Evolutionary conservation across 305 asterid genomes (phyloP).

Genomic region (Ilex paraguariensis): DNA sequence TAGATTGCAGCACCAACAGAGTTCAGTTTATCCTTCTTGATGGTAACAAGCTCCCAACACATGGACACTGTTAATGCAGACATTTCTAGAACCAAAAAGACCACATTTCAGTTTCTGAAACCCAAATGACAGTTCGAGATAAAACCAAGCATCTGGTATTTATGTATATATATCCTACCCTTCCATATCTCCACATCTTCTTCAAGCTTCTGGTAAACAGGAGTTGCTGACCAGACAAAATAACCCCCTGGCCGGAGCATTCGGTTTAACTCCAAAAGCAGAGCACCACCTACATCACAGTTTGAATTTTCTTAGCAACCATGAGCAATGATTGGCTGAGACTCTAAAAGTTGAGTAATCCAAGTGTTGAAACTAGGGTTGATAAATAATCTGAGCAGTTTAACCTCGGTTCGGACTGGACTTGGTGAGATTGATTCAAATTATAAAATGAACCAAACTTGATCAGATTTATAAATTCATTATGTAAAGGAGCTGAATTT

Average conservation of each 20-base stretch:
- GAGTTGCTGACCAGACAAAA: constrained; percentile 93
- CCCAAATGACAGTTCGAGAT: no score
- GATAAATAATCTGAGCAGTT: no score
- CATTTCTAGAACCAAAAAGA: constrained; percentile 46
- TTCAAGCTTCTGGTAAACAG: constrained; percentile 73
- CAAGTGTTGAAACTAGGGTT: neutral
- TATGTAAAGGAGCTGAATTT: no score
- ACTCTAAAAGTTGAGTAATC: neutral
- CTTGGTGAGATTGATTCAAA: no score
- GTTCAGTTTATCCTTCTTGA: constrained; percentile 61
- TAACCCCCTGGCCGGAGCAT: constrained; percentile 88
- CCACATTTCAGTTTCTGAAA: no score
- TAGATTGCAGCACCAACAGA: constrained; percentile 69
- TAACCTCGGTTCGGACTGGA: no score
- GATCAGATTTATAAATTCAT: no score
- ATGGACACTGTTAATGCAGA: constrained; percentile 63
- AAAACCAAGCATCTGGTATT: no score
- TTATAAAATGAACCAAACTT: no score
- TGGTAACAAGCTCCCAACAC: constrained; percentile 85
- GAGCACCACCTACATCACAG: constrained; percentile 68
- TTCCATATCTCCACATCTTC: constrained; percentile 79
- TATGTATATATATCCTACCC: constrained; percentile 26
- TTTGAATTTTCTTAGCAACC: constrained; percentile 9
- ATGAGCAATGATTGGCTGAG: neutral
- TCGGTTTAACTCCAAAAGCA: constrained; percentile 76